Evolutionary conservation across 257 asterid genomes (phyloP).

Genomic region (Hygrophila difformis): DNA sequence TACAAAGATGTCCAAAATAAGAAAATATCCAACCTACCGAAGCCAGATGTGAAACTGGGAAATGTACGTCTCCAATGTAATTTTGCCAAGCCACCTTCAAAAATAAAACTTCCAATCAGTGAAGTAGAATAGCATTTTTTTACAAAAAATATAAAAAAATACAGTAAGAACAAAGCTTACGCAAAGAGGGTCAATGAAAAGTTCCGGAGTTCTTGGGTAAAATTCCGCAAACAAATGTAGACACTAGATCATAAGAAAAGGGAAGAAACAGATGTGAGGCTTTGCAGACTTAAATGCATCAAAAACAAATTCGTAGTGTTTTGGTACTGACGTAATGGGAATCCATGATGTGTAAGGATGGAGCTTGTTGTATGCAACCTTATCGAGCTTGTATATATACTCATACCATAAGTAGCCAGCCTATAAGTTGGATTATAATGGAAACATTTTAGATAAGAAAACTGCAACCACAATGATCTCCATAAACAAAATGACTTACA

Average conservation of each 20-base stretch:
- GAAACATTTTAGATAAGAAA: constrained; percentile 7
- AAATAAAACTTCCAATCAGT: constrained; percentile 1
- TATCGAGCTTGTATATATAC: constrained; percentile 90
- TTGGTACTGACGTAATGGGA: constrained; percentile 70
- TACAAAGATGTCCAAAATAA: neutral
- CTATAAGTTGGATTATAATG: constrained; percentile 19
- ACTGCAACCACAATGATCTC: neutral
- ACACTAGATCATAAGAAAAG: constrained; percentile 31
- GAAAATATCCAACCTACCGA: constrained; percentile 38
- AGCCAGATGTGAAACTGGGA: constrained; percentile 99
- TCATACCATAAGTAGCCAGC: constrained; percentile 79
- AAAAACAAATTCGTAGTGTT: neutral
- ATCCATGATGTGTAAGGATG: constrained; percentile 99
- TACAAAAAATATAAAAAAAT: neutral
- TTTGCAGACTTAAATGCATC: neutral
- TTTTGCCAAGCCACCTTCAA: constrained; percentile 92
- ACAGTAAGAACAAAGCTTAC: constrained; percentile 36
- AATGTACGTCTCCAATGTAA: constrained; percentile 88
- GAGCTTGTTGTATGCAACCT: constrained; percentile 73
- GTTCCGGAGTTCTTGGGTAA: constrained; percentile 72
- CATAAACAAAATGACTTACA: constrained; percentile 31
- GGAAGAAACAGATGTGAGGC: neutral
- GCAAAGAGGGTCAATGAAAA: constrained; percentile 84
- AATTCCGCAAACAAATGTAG: constrained; percentile 81
- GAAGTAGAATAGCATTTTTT: constrained; percentile 2